Evolutionary conservation across 176 grass and related monocot genomes (phyloP), one percentile per base, ranked within the genome.

Genomic region (Carex littledalei): DNA sequence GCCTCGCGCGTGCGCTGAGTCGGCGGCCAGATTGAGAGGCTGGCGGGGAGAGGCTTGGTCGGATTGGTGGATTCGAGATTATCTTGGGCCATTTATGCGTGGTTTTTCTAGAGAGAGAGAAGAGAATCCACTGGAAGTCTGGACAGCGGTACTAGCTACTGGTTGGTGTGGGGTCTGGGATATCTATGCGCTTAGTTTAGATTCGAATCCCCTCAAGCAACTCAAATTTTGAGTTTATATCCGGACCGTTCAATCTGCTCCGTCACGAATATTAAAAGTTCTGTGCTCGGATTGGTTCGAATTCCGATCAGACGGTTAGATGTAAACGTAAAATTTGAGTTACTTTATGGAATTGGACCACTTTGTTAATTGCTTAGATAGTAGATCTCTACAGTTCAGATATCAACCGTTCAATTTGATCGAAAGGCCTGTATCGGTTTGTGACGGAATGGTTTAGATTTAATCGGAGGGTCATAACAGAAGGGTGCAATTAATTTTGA

Each of bases 1-100:
- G 93, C 95, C 69, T 98, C 93, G 47, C 91, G 95, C 53, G 95
- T 98, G 88, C 93, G 91, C 91, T 98, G 95, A 41, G 91, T 85
- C 37, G 92, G 95, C 18, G 93, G 93, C 93, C 95, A 98, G 91
- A 98, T 93, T 79, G 87, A 94, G 64, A 94, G 86, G 73, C 88
- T 89, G 35, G 87, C 63, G 13, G 84, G 72, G 74, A 88, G 79
- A 21, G 84, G 71, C 86, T 84, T 47, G 21, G 65, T 89, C 85
- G 1, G 47, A 0, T 0, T 79, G 20, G 24, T 78, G 16, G 81
- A 65, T 86, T 53, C 66, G 67, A 81, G 70, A 75, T 86, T 88
- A 71, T 88, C 90, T 86, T 94, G 88, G 53, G 94, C 90, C 94
- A 97, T 97, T 69, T 17, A 16, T 70, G 63, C 18, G 1, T 41